phyloP scores from a whole-genome alignment of 2,329 filamentous ascomycete genomes.

The Coniella lustricola region DNA sequence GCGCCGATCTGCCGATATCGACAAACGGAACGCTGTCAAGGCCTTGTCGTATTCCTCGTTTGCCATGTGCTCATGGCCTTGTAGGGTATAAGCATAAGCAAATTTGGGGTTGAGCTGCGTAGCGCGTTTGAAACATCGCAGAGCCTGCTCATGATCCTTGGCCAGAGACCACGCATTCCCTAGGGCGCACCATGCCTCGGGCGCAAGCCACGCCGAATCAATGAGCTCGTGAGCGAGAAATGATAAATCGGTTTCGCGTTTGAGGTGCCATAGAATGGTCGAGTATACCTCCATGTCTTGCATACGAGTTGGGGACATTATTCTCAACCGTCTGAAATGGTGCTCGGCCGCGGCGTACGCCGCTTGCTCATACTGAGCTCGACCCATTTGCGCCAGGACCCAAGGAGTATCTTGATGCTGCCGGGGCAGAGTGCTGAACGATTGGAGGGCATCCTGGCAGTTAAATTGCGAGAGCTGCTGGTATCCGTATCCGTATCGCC shows the following conservation, averaged over 20 bases:
- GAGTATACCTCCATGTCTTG: conserved; percentile 99
- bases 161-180: conserved; percentile 93
- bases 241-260: conserved; percentile 83
- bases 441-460: conserved; percentile 67
- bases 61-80: conserved; percentile 90
- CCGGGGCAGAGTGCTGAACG: conserved; percentile 63
- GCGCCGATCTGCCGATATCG: conserved; percentile 75
- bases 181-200: conserved; percentile 91
- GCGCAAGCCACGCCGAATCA: conserved; percentile 79
- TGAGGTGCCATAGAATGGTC: conserved; percentile 97
- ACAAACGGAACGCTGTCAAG: conserved; percentile 75
- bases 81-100: conserved; percentile 90
- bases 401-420: conserved; percentile 84
- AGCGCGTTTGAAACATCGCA: conserved; percentile 89
- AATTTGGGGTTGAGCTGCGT: conserved; percentile 86
- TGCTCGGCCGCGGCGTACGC: conserved; percentile 82
- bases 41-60: conserved; percentile 98
- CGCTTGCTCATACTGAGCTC: conserved; percentile 85
- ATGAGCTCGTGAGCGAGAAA: conserved; percentile 87
- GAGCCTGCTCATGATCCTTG: conserved; percentile 87
- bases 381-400: conserved; percentile 85
- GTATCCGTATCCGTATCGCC: conserved; percentile 75
- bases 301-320: conserved; percentile 71
- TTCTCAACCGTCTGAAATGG: conserved; percentile 72
- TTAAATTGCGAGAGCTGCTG: conserved; percentile 72